These are phyloP conservation scores for Fusarium sp. DNA, from an alignment of 2,329 filamentous ascomycete species.

Conservation along the genomic window DNA sequence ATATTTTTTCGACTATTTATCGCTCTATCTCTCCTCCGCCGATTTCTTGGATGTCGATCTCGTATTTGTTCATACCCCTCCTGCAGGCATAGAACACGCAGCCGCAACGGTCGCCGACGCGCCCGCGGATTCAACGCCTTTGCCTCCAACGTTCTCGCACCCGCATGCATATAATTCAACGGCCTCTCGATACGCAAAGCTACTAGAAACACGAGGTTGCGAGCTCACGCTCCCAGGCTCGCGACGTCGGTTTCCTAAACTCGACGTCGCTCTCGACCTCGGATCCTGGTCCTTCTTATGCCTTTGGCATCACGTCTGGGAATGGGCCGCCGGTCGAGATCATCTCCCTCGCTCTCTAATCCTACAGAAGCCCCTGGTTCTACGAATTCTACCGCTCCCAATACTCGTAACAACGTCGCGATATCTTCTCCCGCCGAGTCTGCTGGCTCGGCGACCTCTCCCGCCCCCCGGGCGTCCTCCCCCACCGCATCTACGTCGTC, in stretches of 20 bases:
- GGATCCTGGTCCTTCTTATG: conserved; percentile 46
- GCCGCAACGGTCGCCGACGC: conserved; percentile 32
- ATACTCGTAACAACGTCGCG: conserved; percentile 56
- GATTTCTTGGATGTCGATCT: conserved; percentile 31
- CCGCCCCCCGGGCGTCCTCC: conserved; percentile 39
- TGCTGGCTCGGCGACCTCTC: conserved; percentile 56
- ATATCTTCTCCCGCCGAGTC: conserved; percentile 51
- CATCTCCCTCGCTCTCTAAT: conserved; percentile 55
- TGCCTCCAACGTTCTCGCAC: conserved; percentile 28
- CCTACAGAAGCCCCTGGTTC: conserved; percentile 58
- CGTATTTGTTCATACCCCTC: conserved; percentile 28
- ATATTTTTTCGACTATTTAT: conserved; percentile 14
- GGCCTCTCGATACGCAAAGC: conserved; percentile 27
- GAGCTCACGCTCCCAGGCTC: conserved; percentile 37
- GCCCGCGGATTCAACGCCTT: conserved; percentile 30
- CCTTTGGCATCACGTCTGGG: conserved; percentile 49
- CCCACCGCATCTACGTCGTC: conserved; percentile 46
- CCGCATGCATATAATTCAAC: conserved; percentile 36
- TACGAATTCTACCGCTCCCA: conserved; percentile 55
- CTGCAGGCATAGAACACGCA: conserved; percentile 34
- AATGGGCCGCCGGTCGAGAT: conserved; percentile 50
- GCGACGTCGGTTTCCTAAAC: conserved; percentile 40
- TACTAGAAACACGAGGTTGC: conserved; percentile 23
- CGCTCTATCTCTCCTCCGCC: conserved; percentile 3
- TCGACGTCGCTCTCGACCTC: conserved; percentile 44